Evolutionary conservation across 441 rosid species (phyloP).

Genomic region (Syzygium syzygioides): DNA sequence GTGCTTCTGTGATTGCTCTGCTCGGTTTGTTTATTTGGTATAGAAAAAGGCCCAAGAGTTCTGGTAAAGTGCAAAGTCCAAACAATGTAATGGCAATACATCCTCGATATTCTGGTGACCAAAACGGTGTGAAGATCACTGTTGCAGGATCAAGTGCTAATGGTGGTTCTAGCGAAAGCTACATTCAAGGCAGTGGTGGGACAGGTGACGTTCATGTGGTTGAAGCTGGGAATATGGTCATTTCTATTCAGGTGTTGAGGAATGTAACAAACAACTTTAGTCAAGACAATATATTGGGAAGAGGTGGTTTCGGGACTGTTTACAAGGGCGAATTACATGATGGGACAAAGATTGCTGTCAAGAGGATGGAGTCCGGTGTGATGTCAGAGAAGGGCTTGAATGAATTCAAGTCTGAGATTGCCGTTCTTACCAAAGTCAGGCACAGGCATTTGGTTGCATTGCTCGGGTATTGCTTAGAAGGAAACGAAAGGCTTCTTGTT

Average conservation of each 20-base stretch:
- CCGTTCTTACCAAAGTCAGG: conserved; percentile 65
- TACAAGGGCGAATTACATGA: conserved; percentile 76
- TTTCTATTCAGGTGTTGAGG: conserved; percentile 63
- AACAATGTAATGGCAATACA: conserved; percentile 36
- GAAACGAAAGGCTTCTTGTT: conserved; percentile 62
- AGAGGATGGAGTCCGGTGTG: conserved; percentile 75
- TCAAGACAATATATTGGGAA: conserved; percentile 50
- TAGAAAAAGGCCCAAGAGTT: conserved; percentile 27
- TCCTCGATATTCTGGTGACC: conserved; percentile 51
- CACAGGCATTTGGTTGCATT: conserved; percentile 73
- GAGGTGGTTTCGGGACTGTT: conserved; percentile 79
- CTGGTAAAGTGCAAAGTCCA: conserved; percentile 52
- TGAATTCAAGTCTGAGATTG: conserved; percentile 68
- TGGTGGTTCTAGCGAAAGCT: conserved; percentile 33
- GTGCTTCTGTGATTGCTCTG: conserved; percentile 22
- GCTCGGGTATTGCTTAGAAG: conserved; percentile 71
- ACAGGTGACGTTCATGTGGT: conserved; percentile 50
- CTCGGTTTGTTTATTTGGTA: conserved; percentile 33
- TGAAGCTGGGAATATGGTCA: conserved; percentile 61
- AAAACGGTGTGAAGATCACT: conserved; percentile 41
- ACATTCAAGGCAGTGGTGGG: conserved; percentile 30
- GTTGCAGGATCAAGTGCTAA: conserved; percentile 42
- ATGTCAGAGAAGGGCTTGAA: conserved; percentile 48
- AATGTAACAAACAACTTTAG: conserved; percentile 63
- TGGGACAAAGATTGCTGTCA: conserved; percentile 77